Evolutionary conservation across 192 early-diverging fungal species (phyloP).

Genomic region (Gonapodya prolifera): DNA sequence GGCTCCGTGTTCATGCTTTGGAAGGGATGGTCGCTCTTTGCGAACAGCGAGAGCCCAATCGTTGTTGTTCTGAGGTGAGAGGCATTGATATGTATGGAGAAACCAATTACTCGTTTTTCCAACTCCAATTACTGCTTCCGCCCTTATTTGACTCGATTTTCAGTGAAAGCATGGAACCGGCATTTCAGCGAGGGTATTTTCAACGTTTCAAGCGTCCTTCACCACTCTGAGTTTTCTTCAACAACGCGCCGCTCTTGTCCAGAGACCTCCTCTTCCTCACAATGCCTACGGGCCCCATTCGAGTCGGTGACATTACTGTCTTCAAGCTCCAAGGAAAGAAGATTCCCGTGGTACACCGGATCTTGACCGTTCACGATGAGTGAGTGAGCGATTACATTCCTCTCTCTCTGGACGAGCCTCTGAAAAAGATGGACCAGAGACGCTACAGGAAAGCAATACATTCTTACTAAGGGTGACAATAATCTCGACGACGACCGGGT

Average conservation of each 20-base stretch:
- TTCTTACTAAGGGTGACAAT: conserved; percentile 97
- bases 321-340: conserved; percentile 78
- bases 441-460: conserved; percentile 60
- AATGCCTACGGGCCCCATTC: conserved; percentile 57
- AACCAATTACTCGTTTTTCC: not conserved
- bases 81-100: not conserved
- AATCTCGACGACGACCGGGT: conserved; percentile 84
- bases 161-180: conserved; percentile 95
- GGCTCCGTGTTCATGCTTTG: conserved; percentile 93
- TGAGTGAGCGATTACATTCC: conserved; percentile 16
- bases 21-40: conserved; percentile 76
- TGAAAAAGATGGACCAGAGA: conserved; percentile 3
- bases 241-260: not conserved
- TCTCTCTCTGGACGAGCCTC: not conserved
- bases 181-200: conserved; percentile 63
- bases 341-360: conserved; percentile 94
- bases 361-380: conserved; percentile 86
- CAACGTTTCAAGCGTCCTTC: not conserved
- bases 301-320: conserved; percentile 87
- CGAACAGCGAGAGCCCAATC: conserved; percentile 89
- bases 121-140: not conserved
- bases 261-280: conserved; percentile 50
- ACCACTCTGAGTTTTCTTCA: not conserved
- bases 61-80: conserved; percentile 84
- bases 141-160: no score